Percentiles rank a stretch among this genome's conserved stretches.
Evolutionary conservation across 2,329 filamentous ascomycete species (phyloP).

Genomic region (Diaporthe amygdali): DNA sequence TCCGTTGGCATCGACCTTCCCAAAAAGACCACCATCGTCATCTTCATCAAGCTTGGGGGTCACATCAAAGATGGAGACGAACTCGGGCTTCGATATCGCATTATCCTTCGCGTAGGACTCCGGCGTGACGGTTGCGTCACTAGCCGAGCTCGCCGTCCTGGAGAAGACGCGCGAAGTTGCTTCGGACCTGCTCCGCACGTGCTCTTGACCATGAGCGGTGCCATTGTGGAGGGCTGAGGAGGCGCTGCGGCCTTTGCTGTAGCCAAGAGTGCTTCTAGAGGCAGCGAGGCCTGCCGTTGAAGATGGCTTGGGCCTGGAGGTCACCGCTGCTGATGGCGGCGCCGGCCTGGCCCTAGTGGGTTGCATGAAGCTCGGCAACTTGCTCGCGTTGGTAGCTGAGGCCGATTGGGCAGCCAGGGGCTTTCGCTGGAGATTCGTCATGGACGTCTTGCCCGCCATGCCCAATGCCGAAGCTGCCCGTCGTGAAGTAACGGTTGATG

Average conservation of each 20-base stretch:
- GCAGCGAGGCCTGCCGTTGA: constrained; percentile 64
- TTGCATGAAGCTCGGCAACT: constrained; percentile 22
- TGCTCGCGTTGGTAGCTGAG: constrained; percentile 27
- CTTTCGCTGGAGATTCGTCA: constrained; percentile 31
- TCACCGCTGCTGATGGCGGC: constrained; percentile 42
- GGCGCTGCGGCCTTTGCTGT: constrained; percentile 74
- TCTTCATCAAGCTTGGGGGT: constrained; percentile 47
- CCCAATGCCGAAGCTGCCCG: constrained; percentile 60
- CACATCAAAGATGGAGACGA: constrained; percentile 63
- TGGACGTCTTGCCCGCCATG: constrained; percentile 37
- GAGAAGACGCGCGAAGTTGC: constrained; percentile 29
- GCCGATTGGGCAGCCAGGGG: constrained; percentile 26
- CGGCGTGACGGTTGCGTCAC: constrained; percentile 53
- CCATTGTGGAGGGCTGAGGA: constrained; percentile 48
- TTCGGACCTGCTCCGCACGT: constrained; percentile 25
- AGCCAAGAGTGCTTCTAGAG: constrained; percentile 84
- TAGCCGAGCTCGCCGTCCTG: constrained; percentile 42
- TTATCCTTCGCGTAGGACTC: constrained; percentile 44
- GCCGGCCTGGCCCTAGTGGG: constrained; percentile 31
- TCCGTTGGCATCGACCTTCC: constrained; percentile 33
- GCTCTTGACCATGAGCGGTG: constrained; percentile 25
- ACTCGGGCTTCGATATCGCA: constrained; percentile 45
- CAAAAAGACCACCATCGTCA: constrained; percentile 50
- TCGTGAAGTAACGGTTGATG: constrained; percentile 60
- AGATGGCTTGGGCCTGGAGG: constrained; percentile 39